These are phyloP conservation scores for Avena sativa DNA, from an alignment of 176 grass and related monocot species.

Conservation along the genomic window DNA sequence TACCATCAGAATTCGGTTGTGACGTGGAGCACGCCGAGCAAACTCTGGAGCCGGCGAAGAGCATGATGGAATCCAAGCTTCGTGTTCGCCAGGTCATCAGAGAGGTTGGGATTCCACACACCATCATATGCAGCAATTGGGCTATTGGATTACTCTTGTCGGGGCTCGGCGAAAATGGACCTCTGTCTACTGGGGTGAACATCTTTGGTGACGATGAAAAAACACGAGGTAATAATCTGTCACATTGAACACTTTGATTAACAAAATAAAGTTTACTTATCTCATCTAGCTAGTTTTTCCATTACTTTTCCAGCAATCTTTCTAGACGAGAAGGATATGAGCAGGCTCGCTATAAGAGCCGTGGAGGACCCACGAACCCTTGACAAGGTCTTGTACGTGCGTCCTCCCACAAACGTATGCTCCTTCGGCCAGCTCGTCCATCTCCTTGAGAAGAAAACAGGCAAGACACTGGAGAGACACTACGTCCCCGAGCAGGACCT, in stretches of 20 bases:
- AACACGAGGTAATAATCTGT: background rate
- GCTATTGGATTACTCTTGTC: slow-evolving; percentile 31
- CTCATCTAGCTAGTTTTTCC: no score
- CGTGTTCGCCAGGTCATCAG: slow-evolving; percentile 16
- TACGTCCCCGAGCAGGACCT: slow-evolving; percentile 45
- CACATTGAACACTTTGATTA: no score
- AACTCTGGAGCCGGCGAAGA: slow-evolving; percentile 44
- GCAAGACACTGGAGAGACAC: slow-evolving; percentile 38
- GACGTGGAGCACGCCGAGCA: slow-evolving; percentile 38
- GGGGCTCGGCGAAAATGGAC: background rate
- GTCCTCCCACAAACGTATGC: slow-evolving; percentile 40
- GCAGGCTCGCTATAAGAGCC: slow-evolving; percentile 42
- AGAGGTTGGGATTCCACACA: slow-evolving; percentile 44
- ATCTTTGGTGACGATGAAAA: slow-evolving; percentile 50
- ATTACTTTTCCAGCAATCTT: slow-evolving; percentile 22
- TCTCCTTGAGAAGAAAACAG: slow-evolving; percentile 55
- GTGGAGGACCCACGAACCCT: slow-evolving; percentile 55
- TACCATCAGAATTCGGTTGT: slow-evolving; percentile 51
- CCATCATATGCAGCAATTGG: slow-evolving; percentile 53
- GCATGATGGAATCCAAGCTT: slow-evolving; percentile 24
- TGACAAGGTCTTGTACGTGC: slow-evolving; percentile 57
- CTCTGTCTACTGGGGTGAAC: slow-evolving; percentile 21
- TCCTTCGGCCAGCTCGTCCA: slow-evolving; percentile 44
- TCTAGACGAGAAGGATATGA: slow-evolving; percentile 58
- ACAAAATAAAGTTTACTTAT: no score